Base-by-base conservation (phyloP, 805 yeast species). In the Candida dajiaensis region DNA sequence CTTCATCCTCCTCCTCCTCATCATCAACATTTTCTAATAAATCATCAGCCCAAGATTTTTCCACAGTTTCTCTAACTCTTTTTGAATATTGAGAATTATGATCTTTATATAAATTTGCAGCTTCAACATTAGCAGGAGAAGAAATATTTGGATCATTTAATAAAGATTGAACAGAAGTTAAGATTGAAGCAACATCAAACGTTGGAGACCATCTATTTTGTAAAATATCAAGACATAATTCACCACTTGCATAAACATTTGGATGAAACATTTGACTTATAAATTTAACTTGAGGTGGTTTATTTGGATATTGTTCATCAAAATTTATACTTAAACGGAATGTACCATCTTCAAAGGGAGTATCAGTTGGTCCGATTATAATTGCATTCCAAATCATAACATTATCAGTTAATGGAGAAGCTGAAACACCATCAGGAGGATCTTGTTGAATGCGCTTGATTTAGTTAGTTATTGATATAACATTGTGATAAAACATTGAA, bases 171-270 rank as follows among this genome's bases (percentile, higher is more conserved):
- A 94, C 82, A 23, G 96, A 87, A 1, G 99, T 94, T 56, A 94
- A 73, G 47, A 94, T 92, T 12, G 96, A 89, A 11, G 96, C 89
- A 35, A 94, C 99, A 62, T 94, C 99, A 63, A 92, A 94, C 1
- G 99, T 94, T 12, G 99, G 99, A 22, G 96, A 85, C 99, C 99
- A 94, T 63, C 98, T 76, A 70, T 92, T 94, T 64, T 94, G 99
- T 55, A 94, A 72, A 55, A 94, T 94, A 69, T 94, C 99, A 52
- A 94, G 76, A 70, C 99, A 94, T 52, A 94, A 78, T 61, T 94
- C 98, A 22, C 99, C 99, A 41, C 83, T 78, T 10, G 95, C 96
- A 61, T 94, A 94, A 3, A 94, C 98, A 63, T 94, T 94, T 3
- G 99, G 99, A 64, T 94, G 99, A 66, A 94, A 94, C 97, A 94